Conservation (phyloP, 768 basidiomycete species). For the Termitomyces sp. region DNA sequence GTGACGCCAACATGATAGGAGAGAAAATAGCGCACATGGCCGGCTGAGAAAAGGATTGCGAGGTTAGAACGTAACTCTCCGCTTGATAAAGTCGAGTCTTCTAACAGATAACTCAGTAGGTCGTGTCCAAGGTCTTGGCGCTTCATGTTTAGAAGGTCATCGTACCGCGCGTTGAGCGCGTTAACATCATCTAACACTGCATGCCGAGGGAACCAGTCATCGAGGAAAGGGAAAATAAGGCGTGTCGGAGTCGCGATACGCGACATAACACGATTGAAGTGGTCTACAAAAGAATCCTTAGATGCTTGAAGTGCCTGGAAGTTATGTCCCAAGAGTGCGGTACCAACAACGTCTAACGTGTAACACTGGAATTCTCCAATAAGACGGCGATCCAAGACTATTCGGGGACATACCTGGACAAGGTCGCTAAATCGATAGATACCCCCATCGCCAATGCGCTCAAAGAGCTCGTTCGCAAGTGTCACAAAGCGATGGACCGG, state of each 20-base stretch:
- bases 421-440: slow-evolving; percentile 21
- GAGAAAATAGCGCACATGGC: slow-evolving; percentile 24
- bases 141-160: slow-evolving; percentile 21
- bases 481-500: slow-evolving; percentile 27
- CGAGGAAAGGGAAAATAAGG: slow-evolving; percentile 26
- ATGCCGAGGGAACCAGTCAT: slow-evolving; percentile 22
- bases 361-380: slow-evolving; percentile 16
- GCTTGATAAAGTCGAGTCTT: slow-evolving; percentile 24
- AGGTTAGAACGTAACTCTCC: slow-evolving; percentile 31
- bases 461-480: slow-evolving; percentile 25
- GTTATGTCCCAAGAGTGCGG: slow-evolving; percentile 29
- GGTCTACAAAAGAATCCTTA: slow-evolving; percentile 27
- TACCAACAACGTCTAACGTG: slow-evolving; percentile 31
- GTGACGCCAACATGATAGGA: not conserved
- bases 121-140: slow-evolving; percentile 25
- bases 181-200: slow-evolving; percentile 24
- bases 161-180: slow-evolving; percentile 20
- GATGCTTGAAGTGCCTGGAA: slow-evolving; percentile 26
- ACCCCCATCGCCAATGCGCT: slow-evolving; percentile 23
- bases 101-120: slow-evolving; percentile 28
- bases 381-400: not conserved
- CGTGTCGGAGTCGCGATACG: slow-evolving; percentile 27
- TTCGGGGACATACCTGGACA: slow-evolving; percentile 12
- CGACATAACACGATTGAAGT: slow-evolving; percentile 30
- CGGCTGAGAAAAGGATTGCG: slow-evolving; percentile 31